phyloP scores from a whole-genome alignment of 1,284 basidiomycete species.

The Leccinum fuscescens region DNA sequence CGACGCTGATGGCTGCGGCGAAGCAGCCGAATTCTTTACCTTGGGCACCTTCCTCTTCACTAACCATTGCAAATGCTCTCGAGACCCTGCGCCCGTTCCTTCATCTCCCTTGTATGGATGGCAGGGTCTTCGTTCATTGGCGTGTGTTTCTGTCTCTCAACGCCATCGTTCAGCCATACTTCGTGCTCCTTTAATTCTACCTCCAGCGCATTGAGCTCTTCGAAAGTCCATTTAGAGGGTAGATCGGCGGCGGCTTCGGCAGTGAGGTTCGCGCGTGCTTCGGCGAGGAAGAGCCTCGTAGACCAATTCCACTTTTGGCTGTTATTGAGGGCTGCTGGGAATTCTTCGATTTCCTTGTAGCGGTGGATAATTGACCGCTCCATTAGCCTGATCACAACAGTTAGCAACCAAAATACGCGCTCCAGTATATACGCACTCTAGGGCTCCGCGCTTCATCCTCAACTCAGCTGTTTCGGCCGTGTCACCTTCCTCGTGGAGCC shows the following conservation, averaged over 20 bases:
- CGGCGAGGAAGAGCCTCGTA: conserved; percentile 76
- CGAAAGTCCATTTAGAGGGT: conserved; percentile 75
- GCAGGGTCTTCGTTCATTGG: conserved; percentile 78
- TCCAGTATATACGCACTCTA: conserved; percentile 65
- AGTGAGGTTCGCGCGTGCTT: conserved; percentile 74
- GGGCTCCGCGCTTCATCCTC: conserved; percentile 66
- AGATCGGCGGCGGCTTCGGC: conserved; percentile 53
- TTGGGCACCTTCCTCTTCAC: conserved; percentile 65
- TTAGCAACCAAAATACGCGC: conserved; percentile 6
- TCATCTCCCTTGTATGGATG: conserved; percentile 79
- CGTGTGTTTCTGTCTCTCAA: conserved; percentile 76
- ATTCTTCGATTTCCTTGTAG: conserved; percentile 82
- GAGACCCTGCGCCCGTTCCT: conserved; percentile 73
- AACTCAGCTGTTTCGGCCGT: conserved; percentile 74
- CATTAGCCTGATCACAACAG: conserved; percentile 50
- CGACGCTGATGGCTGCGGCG: conserved; percentile 16
- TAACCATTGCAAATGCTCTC: conserved; percentile 71
- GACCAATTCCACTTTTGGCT: conserved; percentile 81
- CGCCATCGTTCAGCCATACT: conserved; percentile 74
- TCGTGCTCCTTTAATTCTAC: conserved; percentile 75
- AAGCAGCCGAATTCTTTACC: conserved; percentile 41
- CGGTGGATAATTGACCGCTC: conserved; percentile 84
- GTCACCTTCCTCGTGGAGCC: conserved; percentile 89
- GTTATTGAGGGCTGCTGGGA: conserved; percentile 71
- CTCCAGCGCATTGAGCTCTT: conserved; percentile 79